Conservation (phyloP, 2,329 filamentous ascomycete species). For the Stenocarpella maydis region DNA sequence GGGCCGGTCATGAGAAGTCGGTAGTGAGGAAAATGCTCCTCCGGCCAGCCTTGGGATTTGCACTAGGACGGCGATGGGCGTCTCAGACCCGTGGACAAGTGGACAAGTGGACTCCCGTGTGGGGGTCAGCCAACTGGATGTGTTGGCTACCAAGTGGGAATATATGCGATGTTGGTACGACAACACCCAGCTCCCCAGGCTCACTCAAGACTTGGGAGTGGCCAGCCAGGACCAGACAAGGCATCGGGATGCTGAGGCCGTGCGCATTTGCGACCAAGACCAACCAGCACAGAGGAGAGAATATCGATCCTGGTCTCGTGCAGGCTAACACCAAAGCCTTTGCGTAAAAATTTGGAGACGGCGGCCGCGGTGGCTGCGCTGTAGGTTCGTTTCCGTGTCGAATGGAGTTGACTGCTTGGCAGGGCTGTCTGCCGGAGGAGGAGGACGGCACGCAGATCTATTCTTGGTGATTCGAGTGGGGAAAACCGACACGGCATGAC, state of each 20-base stretch:
- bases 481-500: neutral
- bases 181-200: neutral
- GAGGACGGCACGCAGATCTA: neutral
- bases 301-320: neutral
- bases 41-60: neutral
- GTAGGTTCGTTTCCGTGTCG: neutral
- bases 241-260: neutral
- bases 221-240: neutral
- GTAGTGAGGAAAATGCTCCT: neutral
- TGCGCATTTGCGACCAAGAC: neutral
- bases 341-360: neutral
- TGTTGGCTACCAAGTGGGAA: neutral
- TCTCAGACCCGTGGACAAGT: too few species aligned
- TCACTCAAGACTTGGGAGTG: too few species aligned
- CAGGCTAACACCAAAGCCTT: neutral
- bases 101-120: too few species aligned
- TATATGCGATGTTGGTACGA: too few species aligned
- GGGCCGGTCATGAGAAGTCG: conserved; percentile 8
- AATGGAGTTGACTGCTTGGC: neutral
- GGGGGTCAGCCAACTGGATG: neutral
- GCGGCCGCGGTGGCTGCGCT: neutral
- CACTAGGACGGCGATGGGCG: neutral
- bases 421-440: neutral
- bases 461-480: neutral
- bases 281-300: neutral